A percentile compares a stretch with the other conserved stretches of the same genome.
These are phyloP conservation scores for Ophiognomonia clavigignenti-juglandacearum DNA, from an alignment of 2,329 filamentous ascomycete genomes.

Conservation along the genomic window DNA sequence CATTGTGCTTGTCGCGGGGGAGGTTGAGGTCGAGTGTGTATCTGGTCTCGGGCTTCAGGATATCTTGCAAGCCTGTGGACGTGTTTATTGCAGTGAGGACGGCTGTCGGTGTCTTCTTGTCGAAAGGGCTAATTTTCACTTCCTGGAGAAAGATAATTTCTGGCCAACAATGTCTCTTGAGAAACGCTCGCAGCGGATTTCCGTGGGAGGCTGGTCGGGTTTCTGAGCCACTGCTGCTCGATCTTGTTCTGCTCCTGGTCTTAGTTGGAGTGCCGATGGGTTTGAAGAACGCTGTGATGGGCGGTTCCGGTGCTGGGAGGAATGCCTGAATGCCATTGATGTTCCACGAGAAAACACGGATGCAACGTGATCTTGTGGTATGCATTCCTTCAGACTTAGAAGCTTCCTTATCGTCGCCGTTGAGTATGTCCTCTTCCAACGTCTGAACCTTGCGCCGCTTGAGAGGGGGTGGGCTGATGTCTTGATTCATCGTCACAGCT, in stretches of 20 bases:
- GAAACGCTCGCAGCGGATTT: conserved; percentile 18
- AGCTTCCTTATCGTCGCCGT: not conserved
- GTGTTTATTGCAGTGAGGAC: conserved; percentile 19
- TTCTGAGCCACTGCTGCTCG: not conserved
- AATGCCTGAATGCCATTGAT: conserved; percentile 22
- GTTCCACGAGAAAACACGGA: conserved; percentile 24
- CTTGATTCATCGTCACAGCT: not conserved
- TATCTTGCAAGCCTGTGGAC: conserved; percentile 8
- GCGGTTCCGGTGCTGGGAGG: conserved; percentile 15
- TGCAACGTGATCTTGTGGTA: not conserved
- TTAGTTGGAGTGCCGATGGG: not conserved
- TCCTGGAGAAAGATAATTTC: conserved; percentile 24
- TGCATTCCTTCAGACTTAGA: not conserved
- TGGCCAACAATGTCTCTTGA: conserved; percentile 22
- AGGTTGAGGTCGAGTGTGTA: conserved; percentile 36
- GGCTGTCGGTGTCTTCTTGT: conserved; percentile 12
- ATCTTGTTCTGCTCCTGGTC: not conserved
- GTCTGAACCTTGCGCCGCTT: conserved; percentile 2
- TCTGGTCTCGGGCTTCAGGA: not conserved
- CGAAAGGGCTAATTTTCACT: conserved; percentile 19
- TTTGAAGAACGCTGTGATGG: conserved; percentile 23
- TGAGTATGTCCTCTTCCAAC: too few species aligned
- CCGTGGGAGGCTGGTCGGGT: not conserved
- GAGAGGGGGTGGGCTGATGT: conserved; percentile 10
- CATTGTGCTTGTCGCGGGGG: conserved; percentile 44